phyloP scores from a whole-genome alignment of 2,329 filamentous ascomycete genomes.

The Mycogone perniciosa region DNA sequence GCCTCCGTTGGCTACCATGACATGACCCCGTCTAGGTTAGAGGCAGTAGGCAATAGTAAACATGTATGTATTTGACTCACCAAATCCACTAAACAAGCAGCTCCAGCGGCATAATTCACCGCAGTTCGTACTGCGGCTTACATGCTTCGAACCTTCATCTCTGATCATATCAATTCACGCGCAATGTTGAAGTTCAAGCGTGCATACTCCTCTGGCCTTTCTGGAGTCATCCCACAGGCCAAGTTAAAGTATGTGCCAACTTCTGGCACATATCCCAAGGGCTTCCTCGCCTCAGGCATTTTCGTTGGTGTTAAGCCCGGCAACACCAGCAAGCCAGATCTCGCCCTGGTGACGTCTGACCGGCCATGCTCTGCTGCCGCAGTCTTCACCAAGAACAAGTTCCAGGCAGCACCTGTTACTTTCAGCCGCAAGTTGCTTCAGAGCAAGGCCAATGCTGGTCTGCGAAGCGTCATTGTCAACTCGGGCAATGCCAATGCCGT shows the following conservation, averaged over 20 bases:
- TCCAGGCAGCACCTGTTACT: constrained; percentile 91
- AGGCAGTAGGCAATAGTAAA: too few relatives aligned
- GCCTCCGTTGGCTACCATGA: too few relatives aligned
- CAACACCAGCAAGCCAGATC: constrained; percentile 86
- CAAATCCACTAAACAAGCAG: neutral
- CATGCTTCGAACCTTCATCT: neutral
- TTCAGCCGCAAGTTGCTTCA: constrained; percentile 70
- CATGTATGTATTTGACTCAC: neutral
- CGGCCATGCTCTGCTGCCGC: constrained; percentile 79
- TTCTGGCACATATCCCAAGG: constrained; percentile 79
- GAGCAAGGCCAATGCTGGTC: constrained; percentile 58
- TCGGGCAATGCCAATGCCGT: constrained; percentile 97
- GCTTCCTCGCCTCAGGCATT: constrained; percentile 79
- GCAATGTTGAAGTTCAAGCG: constrained; percentile 29
- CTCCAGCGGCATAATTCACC: neutral
- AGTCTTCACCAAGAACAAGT: constrained; percentile 97
- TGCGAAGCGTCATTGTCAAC: constrained; percentile 83
- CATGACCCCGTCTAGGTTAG: too few relatives aligned
- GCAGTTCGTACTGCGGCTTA: neutral
- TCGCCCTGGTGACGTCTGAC: constrained; percentile 83
- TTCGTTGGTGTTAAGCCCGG: constrained; percentile 90
- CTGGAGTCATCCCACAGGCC: constrained; percentile 55
- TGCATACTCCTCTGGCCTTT: constrained; percentile 27
- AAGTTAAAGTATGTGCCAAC: constrained; percentile 90
- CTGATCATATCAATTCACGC: constrained; percentile 10